phyloP scores from a whole-genome alignment of 306 rosid species.

The Pueraria montana region DNA sequence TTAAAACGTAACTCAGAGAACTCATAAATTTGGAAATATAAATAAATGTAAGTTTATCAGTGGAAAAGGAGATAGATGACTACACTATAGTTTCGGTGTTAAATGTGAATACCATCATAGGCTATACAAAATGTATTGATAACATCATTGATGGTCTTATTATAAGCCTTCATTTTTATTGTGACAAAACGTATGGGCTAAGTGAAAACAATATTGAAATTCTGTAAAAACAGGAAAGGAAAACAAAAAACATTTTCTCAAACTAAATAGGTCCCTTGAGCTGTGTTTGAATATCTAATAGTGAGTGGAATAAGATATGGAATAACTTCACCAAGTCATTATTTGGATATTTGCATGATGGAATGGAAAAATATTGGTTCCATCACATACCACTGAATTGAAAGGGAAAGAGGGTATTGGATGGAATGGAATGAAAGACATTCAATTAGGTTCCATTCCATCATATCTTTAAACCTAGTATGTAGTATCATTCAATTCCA shows the following conservation, averaged over 20 bases:
- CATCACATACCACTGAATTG: neutral
- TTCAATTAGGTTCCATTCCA: neutral
- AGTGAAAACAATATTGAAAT: neutral
- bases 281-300: neutral
- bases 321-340: neutral
- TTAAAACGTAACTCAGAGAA: slow-evolving; percentile 12
- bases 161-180: neutral
- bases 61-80: slow-evolving; percentile 6
- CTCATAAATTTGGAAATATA: slow-evolving; percentile 16
- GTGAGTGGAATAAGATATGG: neutral
- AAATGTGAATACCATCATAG: slow-evolving; percentile 12
- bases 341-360: neutral
- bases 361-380: neutral
- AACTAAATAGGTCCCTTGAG: neutral
- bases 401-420: neutral
- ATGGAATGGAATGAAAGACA: neutral
- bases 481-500: neutral
- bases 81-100: neutral
- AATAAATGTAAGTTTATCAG: slow-evolving; percentile 10
- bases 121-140: neutral
- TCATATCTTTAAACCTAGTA: neutral
- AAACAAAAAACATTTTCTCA: neutral
- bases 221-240: neutral
- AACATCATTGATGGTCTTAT: neutral
- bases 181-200: neutral